phyloP scores from a whole-genome alignment of 2,329 filamentous ascomycete genomes.

The Dothiorella sarmentorum region DNA sequence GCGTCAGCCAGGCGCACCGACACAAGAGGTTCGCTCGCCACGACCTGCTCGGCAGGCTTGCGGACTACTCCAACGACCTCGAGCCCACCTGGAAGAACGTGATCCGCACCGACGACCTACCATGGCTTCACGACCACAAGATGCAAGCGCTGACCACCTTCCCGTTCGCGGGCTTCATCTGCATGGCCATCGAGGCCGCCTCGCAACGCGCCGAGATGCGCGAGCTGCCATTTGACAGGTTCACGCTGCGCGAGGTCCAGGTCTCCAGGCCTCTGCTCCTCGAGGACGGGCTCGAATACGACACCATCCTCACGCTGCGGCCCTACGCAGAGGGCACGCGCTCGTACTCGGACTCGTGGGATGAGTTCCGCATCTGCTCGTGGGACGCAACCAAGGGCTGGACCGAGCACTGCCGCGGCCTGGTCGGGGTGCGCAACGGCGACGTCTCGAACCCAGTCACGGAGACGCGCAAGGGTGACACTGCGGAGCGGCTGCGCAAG shows the following conservation, averaged over 20 bases:
- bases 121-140: conserved; percentile 27
- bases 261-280: conserved; percentile 5
- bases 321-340: conserved; percentile 11
- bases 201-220: conserved; percentile 6
- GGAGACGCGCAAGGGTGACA: neutral
- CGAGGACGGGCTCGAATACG: conserved; percentile 9
- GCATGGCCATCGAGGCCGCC: conserved; percentile 30
- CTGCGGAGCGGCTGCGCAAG: neutral
- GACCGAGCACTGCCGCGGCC: conserved; percentile 17
- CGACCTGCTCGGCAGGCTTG: conserved; percentile 29
- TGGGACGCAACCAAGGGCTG: conserved; percentile 2
- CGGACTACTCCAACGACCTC: conserved; percentile 22
- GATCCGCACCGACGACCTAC: conserved; percentile 23
- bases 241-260: conserved; percentile 5
- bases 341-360: conserved; percentile 10
- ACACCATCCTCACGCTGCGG: neutral
- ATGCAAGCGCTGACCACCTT: conserved; percentile 29
- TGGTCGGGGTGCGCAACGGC: conserved; percentile 10
- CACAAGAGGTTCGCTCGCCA: conserved; percentile 18
- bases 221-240: neutral
- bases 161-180: conserved; percentile 31
- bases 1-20: conserved; percentile 16
- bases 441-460: neutral
- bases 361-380: conserved; percentile 18
- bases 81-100: conserved; percentile 24